Conservation (phyloP, 805 yeast genomes). For the Saturnispora galanensis region DNA sequence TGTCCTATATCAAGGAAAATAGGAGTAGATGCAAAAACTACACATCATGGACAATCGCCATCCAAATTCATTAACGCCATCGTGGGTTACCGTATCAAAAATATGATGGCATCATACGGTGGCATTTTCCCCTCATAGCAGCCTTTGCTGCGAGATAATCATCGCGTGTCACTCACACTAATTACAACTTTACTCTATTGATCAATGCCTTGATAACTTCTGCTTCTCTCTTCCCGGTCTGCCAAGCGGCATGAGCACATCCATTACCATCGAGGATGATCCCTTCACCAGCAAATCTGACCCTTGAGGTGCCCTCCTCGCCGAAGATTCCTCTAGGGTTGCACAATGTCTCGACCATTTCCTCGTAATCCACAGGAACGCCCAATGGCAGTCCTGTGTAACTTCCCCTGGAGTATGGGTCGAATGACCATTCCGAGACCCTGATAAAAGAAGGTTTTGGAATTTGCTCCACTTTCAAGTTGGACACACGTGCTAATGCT, state of each 20-base stretch:
- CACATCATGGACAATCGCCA: too few species aligned
- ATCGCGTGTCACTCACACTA: background rate
- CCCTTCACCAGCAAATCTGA: conserved; percentile 52
- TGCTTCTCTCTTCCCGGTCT: conserved; percentile 42
- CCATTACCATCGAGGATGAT: conserved; percentile 43
- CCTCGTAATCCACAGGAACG: conserved; percentile 17
- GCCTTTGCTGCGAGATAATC: too few species aligned
- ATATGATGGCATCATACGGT: too few species aligned
- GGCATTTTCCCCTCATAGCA: too few species aligned
- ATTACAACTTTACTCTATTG: conserved; percentile 19
- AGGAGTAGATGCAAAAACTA: too few species aligned
- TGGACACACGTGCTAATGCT: conserved; percentile 27
- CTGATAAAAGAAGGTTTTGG: conserved; percentile 20
- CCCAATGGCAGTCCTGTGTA: conserved; percentile 25
- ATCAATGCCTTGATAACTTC: conserved; percentile 16
- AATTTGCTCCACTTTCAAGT: conserved; percentile 15
- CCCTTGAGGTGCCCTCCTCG: conserved; percentile 23
- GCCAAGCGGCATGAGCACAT: conserved; percentile 52
- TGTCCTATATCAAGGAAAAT: too few species aligned
- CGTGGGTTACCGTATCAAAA: too few species aligned
- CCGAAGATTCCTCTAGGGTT: conserved; percentile 33
- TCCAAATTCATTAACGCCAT: too few species aligned
- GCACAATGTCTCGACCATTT: conserved; percentile 28
- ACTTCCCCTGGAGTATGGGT: conserved; percentile 44
- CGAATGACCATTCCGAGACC: conserved; percentile 39